Evolutionary conservation across 441 rosid genomes (phyloP), one percentile per base, ranked within the genome.

Genomic region (Pelargonium fulgidum): DNA sequence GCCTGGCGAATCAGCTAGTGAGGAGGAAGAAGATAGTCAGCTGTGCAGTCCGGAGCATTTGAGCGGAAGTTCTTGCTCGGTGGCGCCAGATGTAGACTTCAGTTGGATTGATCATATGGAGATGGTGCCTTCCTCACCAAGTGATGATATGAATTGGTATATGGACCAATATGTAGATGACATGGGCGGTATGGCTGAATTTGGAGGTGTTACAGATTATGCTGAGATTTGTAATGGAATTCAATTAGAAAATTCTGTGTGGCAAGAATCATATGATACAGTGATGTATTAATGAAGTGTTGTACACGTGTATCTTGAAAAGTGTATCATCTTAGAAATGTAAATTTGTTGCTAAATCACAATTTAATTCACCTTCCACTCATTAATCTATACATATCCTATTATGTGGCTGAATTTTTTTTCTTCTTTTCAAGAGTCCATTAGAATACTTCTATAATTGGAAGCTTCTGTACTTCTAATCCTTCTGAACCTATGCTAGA

Each of bases 131-230:
- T 83, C 82, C 22, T 77, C 75, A 0, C 77, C 82, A 44, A 79
- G 81, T 36, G 83, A 77, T 73, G 83, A 71, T 71, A 78, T 80
- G 58, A 80, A 70, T 75, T 78, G 80, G 79, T 73, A 70, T 62
- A 68, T 68, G 41, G 78, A 79, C 13, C 76, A 68, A 33, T 75
- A 73, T 56, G 50, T 22, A 36, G 79, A 80, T 74, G 82, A 72
- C 42, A 64, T 70, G 36, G 62, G 41, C 39, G 5, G 39, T 33
- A 33, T 33, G 41, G 41, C 68, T 62, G 81, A 78, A 11, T 75
- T 75, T 56, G 77, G 63, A 29, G 19, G 17, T 11, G 14, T 72
- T 44, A 69, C 48, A 58, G 81, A 72, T 70, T 83, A 78, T 72
- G 69, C 81, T 75, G 79, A 80, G 73, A 72, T 72, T 62, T 76